These are phyloP conservation scores for Nicotiana attenuata DNA, from an alignment of 257 asterid genomes.

Conservation along the genomic window DNA sequence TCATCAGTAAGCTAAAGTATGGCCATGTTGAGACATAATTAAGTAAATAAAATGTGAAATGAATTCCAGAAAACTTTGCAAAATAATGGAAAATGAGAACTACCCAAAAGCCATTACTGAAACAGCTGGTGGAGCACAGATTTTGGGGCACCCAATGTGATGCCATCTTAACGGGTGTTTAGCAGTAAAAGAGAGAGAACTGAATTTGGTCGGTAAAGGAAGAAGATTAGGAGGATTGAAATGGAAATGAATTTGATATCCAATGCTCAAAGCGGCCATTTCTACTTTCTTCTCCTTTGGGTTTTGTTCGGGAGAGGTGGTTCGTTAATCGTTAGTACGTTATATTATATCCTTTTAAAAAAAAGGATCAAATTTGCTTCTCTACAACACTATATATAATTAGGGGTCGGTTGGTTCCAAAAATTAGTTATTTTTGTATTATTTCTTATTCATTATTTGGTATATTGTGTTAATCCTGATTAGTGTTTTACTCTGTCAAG, in stretches of 20 bases:
- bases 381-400: too few relatives aligned
- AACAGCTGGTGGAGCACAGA: neutral
- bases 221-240: neutral
- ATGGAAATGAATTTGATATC: neutral
- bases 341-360: too few relatives aligned
- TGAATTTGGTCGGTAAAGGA: neutral
- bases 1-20: too few relatives aligned
- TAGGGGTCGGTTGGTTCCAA: too few relatives aligned
- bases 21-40: too few relatives aligned
- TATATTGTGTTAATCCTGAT: too few relatives aligned
- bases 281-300: neutral
- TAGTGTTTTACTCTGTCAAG: too few relatives aligned
- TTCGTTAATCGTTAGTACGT: neutral
- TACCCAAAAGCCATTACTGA: neutral
- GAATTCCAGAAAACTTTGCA: neutral
- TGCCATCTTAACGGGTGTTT: neutral
- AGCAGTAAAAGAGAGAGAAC: neutral
- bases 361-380: too few relatives aligned
- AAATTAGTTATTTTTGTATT: too few relatives aligned
- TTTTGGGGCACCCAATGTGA: neutral
- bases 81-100: neutral
- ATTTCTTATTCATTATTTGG: too few relatives aligned
- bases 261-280: conserved; percentile 4
- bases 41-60: too few relatives aligned
- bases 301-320: neutral